phyloP scores from a whole-genome alignment of 140 eudicot species.

The Cichorium intybus region DNA sequence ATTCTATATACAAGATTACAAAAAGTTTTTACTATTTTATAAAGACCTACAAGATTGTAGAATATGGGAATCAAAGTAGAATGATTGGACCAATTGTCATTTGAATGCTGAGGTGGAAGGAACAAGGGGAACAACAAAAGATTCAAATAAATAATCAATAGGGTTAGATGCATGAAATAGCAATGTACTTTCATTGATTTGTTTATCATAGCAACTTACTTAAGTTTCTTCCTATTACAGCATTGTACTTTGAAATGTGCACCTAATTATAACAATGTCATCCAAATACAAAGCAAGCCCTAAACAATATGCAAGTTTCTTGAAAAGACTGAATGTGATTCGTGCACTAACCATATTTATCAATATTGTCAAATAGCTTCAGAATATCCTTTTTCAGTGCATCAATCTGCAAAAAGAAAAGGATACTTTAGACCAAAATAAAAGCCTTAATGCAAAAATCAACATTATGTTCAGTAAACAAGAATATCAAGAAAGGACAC shows the following conservation, averaged over 20 bases:
- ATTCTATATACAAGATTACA: not conserved
- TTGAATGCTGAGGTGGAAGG: not conserved
- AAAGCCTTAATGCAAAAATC: not conserved
- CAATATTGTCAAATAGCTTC: constrained; percentile 66
- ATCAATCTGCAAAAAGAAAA: constrained; percentile 49
- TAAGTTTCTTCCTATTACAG: no score
- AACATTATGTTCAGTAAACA: not conserved
- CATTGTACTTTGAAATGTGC: no score
- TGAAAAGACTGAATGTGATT: constrained; percentile 2
- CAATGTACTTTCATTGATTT: no score
- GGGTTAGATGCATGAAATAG: no score
- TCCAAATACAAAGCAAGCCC: no score
- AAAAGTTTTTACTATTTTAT: no score
- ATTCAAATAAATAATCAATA: no score
- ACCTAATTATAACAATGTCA: no score
- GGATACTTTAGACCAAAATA: not conserved
- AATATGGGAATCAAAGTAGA: not conserved
- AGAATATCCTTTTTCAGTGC: constrained; percentile 56
- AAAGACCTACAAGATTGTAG: not conserved
- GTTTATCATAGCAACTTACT: no score
- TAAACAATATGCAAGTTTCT: constrained; percentile 7
- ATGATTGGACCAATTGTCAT: not conserved
- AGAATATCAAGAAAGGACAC: not conserved
- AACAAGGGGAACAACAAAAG: constrained; percentile 5
- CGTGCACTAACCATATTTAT: constrained; percentile 60